phyloP scores from a whole-genome alignment of 2,329 filamentous ascomycete genomes.

The Pseudocercospora fuligena region DNA sequence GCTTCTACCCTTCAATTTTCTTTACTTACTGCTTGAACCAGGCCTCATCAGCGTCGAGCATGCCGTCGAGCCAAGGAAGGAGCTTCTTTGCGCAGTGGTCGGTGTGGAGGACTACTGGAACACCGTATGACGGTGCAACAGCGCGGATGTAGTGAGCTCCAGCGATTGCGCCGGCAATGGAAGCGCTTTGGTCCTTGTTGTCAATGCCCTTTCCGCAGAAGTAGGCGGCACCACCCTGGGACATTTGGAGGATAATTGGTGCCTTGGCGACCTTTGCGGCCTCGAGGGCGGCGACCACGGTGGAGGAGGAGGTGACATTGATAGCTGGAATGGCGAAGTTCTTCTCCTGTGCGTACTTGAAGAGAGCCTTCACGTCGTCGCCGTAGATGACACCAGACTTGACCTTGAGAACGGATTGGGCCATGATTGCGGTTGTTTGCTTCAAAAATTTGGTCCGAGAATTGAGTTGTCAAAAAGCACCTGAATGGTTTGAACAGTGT shows the following conservation, averaged over 20 bases:
- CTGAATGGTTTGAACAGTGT: not conserved
- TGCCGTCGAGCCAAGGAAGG: conserved; percentile 94
- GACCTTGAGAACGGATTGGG: conserved; percentile 37
- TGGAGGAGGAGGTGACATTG: conserved; percentile 93
- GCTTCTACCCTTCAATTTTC: not conserved
- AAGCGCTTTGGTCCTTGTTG: conserved; percentile 84
- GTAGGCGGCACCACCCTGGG: conserved; percentile 84
- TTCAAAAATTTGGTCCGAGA: not conserved
- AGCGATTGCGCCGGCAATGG: conserved; percentile 84
- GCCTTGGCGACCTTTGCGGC: conserved; percentile 90
- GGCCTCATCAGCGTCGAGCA: conserved; percentile 90
- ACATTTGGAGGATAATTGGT: conserved; percentile 91
- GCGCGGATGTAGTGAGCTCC: conserved; percentile 92
- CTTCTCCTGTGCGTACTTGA: conserved; percentile 87
- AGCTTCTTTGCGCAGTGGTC: conserved; percentile 99
- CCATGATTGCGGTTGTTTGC: conserved; percentile 30
- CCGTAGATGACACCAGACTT: conserved; percentile 48
- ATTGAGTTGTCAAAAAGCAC: conserved; percentile 5
- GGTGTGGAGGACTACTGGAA: conserved; percentile 93
- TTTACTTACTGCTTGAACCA: conserved; percentile 76
- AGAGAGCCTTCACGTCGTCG: conserved; percentile 60
- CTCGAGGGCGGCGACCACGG: conserved; percentile 85
- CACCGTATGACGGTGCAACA: conserved; percentile 82
- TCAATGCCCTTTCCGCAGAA: conserved; percentile 67
- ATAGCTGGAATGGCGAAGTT: conserved; percentile 75